phyloP scores from a whole-genome alignment of 2,329 filamentous ascomycete genomes.

The Phoma sp. region DNA sequence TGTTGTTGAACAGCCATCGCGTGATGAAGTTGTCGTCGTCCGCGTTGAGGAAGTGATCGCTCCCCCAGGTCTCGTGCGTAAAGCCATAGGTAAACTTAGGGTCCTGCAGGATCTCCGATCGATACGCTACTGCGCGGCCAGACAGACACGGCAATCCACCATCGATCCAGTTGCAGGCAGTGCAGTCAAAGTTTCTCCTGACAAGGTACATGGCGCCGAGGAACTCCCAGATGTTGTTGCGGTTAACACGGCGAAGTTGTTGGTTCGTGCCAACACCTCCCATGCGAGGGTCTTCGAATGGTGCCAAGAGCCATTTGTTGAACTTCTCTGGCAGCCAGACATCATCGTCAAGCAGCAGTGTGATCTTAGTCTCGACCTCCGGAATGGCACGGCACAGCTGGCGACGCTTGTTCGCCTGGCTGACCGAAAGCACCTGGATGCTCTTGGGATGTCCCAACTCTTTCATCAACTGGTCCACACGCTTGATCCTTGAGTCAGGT shows the following conservation, averaged over 20 bases:
- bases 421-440: conserved; percentile 76
- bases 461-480: conserved; percentile 65
- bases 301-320: conserved; percentile 89
- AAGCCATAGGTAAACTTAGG: conserved; percentile 86
- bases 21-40: conserved; percentile 99
- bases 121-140: conserved; percentile 90
- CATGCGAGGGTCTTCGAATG: conserved; percentile 82
- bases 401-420: conserved; percentile 91
- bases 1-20: conserved; percentile 89
- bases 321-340: conserved; percentile 89
- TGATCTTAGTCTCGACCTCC: conserved; percentile 80
- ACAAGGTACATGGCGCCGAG: conserved; percentile 91
- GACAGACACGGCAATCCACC: conserved; percentile 97
- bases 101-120: conserved; percentile 84
- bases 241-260: conserved; percentile 73
- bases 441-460: conserved; percentile 57
- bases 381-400: conserved; percentile 93
- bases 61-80: conserved; percentile 76
- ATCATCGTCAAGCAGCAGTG: conserved; percentile 93
- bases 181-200: conserved; percentile 94
- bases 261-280: conserved; percentile 94
- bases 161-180: conserved; percentile 91
- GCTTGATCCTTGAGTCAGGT: conserved; percentile 76
- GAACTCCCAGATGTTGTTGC: conserved; percentile 78
- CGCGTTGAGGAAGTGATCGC: conserved; percentile 84